phyloP scores from a whole-genome alignment of 202 grass and related monocot species.

The Dendrocalamus latiflorus region DNA sequence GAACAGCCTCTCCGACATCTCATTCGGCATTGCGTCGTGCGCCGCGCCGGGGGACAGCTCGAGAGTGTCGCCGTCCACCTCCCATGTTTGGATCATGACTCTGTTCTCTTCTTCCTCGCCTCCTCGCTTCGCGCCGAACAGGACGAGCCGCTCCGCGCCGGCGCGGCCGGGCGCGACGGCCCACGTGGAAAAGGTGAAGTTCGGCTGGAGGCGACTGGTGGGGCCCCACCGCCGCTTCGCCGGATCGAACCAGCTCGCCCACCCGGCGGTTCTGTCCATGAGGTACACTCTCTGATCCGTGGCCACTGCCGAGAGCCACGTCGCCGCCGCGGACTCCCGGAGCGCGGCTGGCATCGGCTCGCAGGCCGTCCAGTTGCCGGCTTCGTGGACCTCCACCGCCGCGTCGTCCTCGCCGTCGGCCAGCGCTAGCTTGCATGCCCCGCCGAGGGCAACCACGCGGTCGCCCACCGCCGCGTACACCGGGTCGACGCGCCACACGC shows the following conservation, averaged over 20 bases:
- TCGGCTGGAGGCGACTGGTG: conserved; percentile 8
- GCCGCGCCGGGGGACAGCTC: background rate
- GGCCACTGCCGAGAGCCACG: conserved; percentile 55
- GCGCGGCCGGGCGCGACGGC: conserved; percentile 32
- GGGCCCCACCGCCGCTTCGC: conserved; percentile 53
- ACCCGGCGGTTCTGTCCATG: conserved; percentile 36
- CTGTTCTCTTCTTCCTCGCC: background rate
- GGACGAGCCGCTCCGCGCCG: conserved; percentile 34
- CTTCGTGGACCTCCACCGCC: conserved; percentile 57
- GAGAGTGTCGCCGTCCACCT: conserved; percentile 49
- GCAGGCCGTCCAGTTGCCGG: conserved; percentile 34
- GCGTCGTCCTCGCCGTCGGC: conserved; percentile 38
- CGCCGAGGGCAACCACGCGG: conserved; percentile 59
- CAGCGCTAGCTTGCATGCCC: conserved; percentile 51
- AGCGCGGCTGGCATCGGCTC: conserved; percentile 57
- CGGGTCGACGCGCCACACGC: conserved; percentile 76
- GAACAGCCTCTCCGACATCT: conserved; percentile 46
- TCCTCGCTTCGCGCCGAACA: conserved; percentile 46
- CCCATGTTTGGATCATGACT: conserved; percentile 43
- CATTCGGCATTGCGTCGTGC: conserved; percentile 38
- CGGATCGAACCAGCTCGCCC: conserved; percentile 73
- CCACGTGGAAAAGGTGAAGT: conserved; percentile 33
- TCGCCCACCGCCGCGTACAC: conserved; percentile 59
- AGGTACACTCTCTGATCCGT: conserved; percentile 58
- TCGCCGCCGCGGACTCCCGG: conserved; percentile 43